Evolutionary conservation across 2,329 filamentous ascomycete species (phyloP).

Genomic region (Fusarium nodosum): DNA sequence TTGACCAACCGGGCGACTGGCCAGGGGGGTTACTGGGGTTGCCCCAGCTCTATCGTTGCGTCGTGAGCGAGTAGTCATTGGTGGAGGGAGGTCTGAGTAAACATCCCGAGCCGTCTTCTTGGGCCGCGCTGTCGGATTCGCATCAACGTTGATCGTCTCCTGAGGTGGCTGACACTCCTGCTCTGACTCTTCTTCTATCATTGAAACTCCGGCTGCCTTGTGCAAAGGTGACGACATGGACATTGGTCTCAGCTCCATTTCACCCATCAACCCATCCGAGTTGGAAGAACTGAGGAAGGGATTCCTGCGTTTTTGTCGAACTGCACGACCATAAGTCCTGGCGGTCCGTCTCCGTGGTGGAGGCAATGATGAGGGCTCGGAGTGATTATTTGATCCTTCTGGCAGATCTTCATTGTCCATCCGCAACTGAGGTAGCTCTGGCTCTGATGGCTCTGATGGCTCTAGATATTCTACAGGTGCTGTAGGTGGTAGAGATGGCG

Average conservation of each 20-base stretch:
- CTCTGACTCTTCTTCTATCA: slow-evolving; percentile 27
- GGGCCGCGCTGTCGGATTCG: slow-evolving; percentile 5
- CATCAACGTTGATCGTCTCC: not conserved
- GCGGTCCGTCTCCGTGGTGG: slow-evolving; percentile 38
- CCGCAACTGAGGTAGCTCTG: slow-evolving; percentile 54
- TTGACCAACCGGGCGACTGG: slow-evolving; percentile 25
- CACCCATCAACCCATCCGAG: slow-evolving; percentile 42
- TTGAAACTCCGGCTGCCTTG: slow-evolving; percentile 17
- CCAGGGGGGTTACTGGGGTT: slow-evolving; percentile 45
- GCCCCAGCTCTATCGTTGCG: slow-evolving; percentile 38
- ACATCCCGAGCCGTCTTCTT: slow-evolving; percentile 33
- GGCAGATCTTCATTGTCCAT: slow-evolving; percentile 38
- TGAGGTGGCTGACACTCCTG: not conserved
- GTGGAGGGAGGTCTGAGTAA: slow-evolving; percentile 39
- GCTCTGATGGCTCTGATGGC: slow-evolving; percentile 48
- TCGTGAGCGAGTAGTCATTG: slow-evolving; percentile 48
- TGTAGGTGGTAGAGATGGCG: slow-evolving; percentile 50
- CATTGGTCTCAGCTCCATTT: slow-evolving; percentile 26
- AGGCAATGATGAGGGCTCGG: slow-evolving; percentile 50
- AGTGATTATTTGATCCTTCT: slow-evolving; percentile 28
- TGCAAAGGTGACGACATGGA: slow-evolving; percentile 32
- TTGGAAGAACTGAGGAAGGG: slow-evolving; percentile 52
- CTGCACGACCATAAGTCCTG: slow-evolving; percentile 45
- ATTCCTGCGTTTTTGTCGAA: slow-evolving; percentile 41
- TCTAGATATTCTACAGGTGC: slow-evolving; percentile 35